These are phyloP conservation scores for Trichocladium uniseriatum DNA, from an alignment of 495 filamentous ascomycete genomes.

Conservation along the genomic window DNA sequence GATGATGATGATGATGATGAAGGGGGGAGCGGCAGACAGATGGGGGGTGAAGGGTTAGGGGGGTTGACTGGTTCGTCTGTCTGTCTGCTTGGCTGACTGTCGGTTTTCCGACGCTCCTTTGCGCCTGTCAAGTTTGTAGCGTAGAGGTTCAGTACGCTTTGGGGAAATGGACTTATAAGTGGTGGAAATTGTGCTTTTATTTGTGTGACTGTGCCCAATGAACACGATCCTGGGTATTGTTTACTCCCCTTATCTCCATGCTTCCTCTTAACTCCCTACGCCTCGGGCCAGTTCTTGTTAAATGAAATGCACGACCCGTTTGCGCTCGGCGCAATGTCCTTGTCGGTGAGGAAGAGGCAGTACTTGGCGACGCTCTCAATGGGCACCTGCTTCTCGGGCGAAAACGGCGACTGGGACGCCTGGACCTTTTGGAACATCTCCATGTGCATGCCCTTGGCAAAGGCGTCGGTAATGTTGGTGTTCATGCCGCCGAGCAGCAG, in stretches of 20 bases:
- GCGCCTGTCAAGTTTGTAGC: background rate
- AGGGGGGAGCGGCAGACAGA: background rate
- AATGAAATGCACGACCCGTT: slow-evolving; percentile 34
- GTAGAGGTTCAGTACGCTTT: background rate
- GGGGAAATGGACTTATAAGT: background rate
- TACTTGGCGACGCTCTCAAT: slow-evolving; percentile 33
- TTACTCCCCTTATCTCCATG: background rate
- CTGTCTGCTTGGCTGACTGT: background rate
- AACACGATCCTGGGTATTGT: no score
- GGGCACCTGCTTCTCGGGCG: slow-evolving; percentile 15
- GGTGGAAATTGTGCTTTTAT: background rate
- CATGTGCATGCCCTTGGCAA: slow-evolving; percentile 35
- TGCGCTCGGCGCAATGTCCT: slow-evolving; percentile 25
- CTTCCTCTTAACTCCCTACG: slow-evolving; percentile 8
- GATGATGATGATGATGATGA: background rate
- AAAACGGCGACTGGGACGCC: slow-evolving; percentile 17
- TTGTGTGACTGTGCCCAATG: no score
- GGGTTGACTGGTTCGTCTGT: background rate
- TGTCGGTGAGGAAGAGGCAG: slow-evolving; percentile 32
- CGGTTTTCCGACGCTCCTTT: slow-evolving; percentile 4
- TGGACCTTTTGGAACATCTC: slow-evolving; percentile 32
- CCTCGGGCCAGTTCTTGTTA: slow-evolving; percentile 33
- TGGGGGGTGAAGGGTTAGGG: background rate
- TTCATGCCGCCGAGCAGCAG: slow-evolving; percentile 49
- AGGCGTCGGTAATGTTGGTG: slow-evolving; percentile 46